These are phyloP conservation scores for Cyberlindnera amylophila DNA, from an alignment of 805 yeast genomes.

Conservation along the genomic window DNA sequence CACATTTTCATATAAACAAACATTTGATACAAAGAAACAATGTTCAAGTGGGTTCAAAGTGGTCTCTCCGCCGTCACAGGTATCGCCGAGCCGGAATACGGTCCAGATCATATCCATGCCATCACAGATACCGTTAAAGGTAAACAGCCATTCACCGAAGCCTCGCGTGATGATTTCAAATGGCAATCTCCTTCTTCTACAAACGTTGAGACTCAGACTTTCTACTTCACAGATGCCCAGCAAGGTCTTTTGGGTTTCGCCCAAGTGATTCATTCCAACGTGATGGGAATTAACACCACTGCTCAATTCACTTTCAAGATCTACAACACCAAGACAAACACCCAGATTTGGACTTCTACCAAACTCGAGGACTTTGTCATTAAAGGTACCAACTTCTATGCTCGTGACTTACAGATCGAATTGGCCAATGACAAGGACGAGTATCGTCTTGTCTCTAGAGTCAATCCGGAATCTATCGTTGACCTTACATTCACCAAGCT, in stretches of 20 bases:
- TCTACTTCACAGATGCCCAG: constrained; percentile 68
- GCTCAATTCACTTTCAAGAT: constrained; percentile 93
- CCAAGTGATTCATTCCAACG: constrained; percentile 90
- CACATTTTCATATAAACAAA: too few species aligned
- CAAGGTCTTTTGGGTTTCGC: constrained; percentile 79
- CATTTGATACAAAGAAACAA: too few species aligned
- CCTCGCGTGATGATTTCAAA: constrained; percentile 62
- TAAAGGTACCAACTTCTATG: constrained; percentile 75
- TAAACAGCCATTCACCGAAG: constrained; percentile 54
- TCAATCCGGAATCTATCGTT: constrained; percentile 64
- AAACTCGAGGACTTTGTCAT: constrained; percentile 73
- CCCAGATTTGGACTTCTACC: constrained; percentile 82
- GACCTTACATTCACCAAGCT: constrained; percentile 60
- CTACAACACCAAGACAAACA: constrained; percentile 47
- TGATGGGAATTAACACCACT: constrained; percentile 81
- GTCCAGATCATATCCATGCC: constrained; percentile 88
- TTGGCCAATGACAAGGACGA: constrained; percentile 49
- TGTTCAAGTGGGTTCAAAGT: constrained; percentile 83
- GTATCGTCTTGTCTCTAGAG: constrained; percentile 59
- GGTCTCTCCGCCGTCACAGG: constrained; percentile 94
- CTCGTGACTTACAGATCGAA: constrained; percentile 65
- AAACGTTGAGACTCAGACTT: constrained; percentile 93
- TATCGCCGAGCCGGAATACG: constrained; percentile 95
- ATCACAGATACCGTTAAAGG: constrained; percentile 57
- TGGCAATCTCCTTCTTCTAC: constrained; percentile 78